Base-by-base conservation (phyloP, 1,284 basidiomycete genomes). In the Kalmanozyma brasiliensis region DNA sequence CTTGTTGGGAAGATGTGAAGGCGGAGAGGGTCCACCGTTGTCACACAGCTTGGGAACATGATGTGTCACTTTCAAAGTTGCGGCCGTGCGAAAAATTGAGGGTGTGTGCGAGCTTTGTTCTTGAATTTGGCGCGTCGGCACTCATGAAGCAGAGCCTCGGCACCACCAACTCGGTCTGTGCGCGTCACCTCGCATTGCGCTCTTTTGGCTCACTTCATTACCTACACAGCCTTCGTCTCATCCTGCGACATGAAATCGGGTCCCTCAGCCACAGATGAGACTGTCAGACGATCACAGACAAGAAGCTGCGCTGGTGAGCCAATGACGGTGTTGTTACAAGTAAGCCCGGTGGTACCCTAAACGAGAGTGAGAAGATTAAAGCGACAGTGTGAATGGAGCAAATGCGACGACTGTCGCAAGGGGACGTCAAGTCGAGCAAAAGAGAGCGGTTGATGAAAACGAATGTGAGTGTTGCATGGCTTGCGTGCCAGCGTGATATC, bases 261-360 rank as follows among this genome's bases (percentile, higher is more conserved):
- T 19, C n/a, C 19, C n/a, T n/a, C n/a, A n/a, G 26, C 26, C 26
- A 11, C 26, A 29, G 7, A 29, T 29, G 7, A 29, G 26, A 29
- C 26, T 29, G 26, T 11, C 7, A 29, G 26, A 11, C 26, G 41
- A 17, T 2, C 8, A 22, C 33, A 37, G 43, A 20, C 34, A 14
- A 26, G 10, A 8, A 5, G 14, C n/a, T 13, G 30, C 19, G 26
- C 26, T 29, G 26, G 24, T 34, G 37, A 37, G 29, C 37, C 48
- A 37, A 52, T 34, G 43, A 62, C 53, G 20, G 11, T 63, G 49
- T 20, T 52, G 40, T 56, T 63, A 63, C 60, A 63, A 40, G 30
- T n/a, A 44, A 52, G 44, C 52, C 33, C 40, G 58, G 40, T 38
- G 38, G 38, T 17, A 37, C 19, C 10, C 37, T 41, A 42, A 52